Evolutionary conservation across 1,284 basidiomycete species (phyloP).

Genomic region (Melanopsichium pennsylvanicum): DNA sequence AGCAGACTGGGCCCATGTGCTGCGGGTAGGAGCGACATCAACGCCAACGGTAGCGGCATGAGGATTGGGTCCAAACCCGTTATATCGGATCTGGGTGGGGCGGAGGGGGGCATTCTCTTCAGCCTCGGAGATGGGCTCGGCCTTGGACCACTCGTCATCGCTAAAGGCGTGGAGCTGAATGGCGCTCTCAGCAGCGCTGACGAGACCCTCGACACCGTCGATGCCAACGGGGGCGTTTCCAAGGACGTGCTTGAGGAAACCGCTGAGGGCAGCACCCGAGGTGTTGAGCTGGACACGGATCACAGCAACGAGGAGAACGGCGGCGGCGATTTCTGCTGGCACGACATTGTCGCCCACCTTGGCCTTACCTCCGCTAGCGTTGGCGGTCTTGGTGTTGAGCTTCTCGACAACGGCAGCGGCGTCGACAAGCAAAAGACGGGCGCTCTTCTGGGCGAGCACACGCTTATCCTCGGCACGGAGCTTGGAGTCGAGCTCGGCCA

Average conservation of each 20-base stretch:
- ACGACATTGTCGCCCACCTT: constrained; percentile 50
- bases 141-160: constrained; percentile 50
- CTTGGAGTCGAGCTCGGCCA: constrained; percentile 57
- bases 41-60: constrained; percentile 47
- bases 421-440: constrained; percentile 56
- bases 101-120: constrained; percentile 52
- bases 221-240: constrained; percentile 58
- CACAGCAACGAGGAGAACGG: constrained; percentile 54
- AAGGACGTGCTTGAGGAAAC: constrained; percentile 48
- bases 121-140: constrained; percentile 53
- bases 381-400: constrained; percentile 52
- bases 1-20: constrained; percentile 62
- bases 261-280: constrained; percentile 37
- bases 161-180: constrained; percentile 46
- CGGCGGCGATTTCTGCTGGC: constrained; percentile 52
- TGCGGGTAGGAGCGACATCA: constrained; percentile 45
- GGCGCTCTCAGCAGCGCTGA: constrained; percentile 47
- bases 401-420: constrained; percentile 50
- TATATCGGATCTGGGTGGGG: constrained; percentile 57
- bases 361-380: constrained; percentile 52
- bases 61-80: constrained; percentile 52
- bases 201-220: constrained; percentile 53
- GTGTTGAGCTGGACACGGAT: constrained; percentile 51
- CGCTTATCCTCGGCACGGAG: constrained; percentile 60
- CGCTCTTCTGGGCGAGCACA: constrained; percentile 54